Percentiles rank a stretch among this genome's conserved stretches.
Evolutionary conservation across 805 yeast species (phyloP).

Genomic region (Schizosaccharomyces osmophilus): DNA sequence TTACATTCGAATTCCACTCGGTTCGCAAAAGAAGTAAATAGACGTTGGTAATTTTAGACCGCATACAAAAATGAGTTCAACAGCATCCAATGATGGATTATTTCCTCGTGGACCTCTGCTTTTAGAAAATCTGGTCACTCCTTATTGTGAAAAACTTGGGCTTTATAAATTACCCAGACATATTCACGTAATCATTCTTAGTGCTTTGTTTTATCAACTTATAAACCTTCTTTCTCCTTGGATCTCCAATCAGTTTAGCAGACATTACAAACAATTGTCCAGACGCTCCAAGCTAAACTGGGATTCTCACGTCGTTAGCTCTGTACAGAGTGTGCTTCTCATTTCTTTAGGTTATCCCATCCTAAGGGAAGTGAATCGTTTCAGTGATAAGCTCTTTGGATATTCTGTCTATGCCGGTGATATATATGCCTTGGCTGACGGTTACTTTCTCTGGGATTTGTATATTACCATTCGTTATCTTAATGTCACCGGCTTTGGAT

Average conservation of each 20-base stretch:
- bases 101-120: neutral
- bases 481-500: conserved; percentile 55
- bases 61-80: neutral
- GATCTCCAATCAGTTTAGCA: conserved; percentile 21
- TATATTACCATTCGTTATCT: conserved; percentile 39
- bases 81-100: neutral
- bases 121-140: neutral
- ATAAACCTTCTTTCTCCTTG: conserved; percentile 27
- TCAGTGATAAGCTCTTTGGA: conserved; percentile 33
- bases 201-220: conserved; percentile 34
- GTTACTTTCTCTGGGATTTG: conserved; percentile 84
- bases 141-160: neutral
- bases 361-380: conserved; percentile 29
- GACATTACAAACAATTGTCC: conserved; percentile 24
- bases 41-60: no score
- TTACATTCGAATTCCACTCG: no score
- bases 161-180: conserved; percentile 8
- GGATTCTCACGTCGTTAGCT: conserved; percentile 75
- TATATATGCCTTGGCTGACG: conserved; percentile 45
- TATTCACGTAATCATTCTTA: conserved; percentile 39
- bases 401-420: conserved; percentile 53
- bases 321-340: conserved; percentile 57
- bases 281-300: conserved; percentile 38
- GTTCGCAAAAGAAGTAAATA: no score
- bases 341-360: conserved; percentile 34